Evolutionary conservation across 2,329 filamentous ascomycete genomes (phyloP).

Genomic region (Colletotrichum horii): DNA sequence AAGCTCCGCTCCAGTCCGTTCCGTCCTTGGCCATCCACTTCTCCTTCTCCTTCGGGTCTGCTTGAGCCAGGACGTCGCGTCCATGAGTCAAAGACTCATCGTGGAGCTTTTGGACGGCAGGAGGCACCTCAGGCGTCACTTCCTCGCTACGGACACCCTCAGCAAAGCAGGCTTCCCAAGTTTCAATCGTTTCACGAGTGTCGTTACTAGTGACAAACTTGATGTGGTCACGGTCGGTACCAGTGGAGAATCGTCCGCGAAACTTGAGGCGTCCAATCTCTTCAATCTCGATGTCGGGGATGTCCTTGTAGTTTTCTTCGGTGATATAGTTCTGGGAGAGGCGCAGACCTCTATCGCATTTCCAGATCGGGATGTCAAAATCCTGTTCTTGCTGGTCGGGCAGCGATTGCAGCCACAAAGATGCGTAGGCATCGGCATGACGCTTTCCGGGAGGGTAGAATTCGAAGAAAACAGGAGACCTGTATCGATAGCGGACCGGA

Average conservation of each 20-base stretch:
- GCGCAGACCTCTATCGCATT: conserved; percentile 74
- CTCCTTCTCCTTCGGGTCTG: conserved; percentile 72
- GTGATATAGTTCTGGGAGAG: conserved; percentile 94
- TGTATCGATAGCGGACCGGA: conserved; percentile 88
- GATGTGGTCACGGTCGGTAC: conserved; percentile 86
- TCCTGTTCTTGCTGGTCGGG: conserved; percentile 78
- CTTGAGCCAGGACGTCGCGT: conserved; percentile 79
- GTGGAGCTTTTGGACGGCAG: conserved; percentile 76
- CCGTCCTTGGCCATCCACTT: conserved; percentile 83
- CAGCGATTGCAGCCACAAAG: conserved; percentile 86
- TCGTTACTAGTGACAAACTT: conserved; percentile 86
- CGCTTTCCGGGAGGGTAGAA: conserved; percentile 75
- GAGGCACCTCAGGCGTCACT: conserved; percentile 76
- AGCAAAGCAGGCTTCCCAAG: conserved; percentile 89
- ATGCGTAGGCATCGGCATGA: conserved; percentile 74
- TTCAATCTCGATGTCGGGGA: conserved; percentile 78
- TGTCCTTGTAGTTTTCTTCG: conserved; percentile 70
- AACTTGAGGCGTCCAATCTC: conserved; percentile 85
- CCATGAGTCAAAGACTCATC: conserved; percentile 81
- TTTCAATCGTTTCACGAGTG: conserved; percentile 90
- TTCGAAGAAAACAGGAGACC: conserved; percentile 88
- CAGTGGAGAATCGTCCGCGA: conserved; percentile 82
- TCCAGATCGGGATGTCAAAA: conserved; percentile 91
- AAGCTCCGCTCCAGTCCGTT: conserved; percentile 86
- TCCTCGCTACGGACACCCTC: conserved; percentile 80